Evolutionary conservation across 441 rosid species (phyloP), one percentile per base, ranked within the genome.

Genomic region (Pelargonium australe): DNA sequence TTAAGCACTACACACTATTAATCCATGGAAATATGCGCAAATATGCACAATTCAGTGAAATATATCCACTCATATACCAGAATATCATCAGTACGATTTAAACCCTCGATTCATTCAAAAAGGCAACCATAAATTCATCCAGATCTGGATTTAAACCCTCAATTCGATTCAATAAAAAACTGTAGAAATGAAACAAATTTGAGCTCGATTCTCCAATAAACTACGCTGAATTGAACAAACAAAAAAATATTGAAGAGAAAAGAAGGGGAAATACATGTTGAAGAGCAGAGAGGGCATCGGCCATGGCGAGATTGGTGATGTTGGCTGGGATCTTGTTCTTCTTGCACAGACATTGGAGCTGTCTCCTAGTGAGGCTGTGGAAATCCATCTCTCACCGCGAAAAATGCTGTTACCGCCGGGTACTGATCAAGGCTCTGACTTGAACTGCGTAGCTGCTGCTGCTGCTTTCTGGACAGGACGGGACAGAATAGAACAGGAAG

Each of bases 341-440:
- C 92, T 95, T 95, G 90, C 97, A 95, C 70, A 95, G 92, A 70
- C 84, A 77, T 68, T 95, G 99, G 68, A 95, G 95, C 71, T 92
- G 92, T 74, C 81, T 89, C 88, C 99, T 86, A 1, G 86, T 7
- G 40, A 92, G 87, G 57, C 83, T 66, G 72, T 85, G 84, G 80
- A 90, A 95, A 81, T 92, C 98, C 98, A 95, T 91, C 37, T 67
- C 57, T 65, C 71, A 68, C 45, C 10, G 7, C 12, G 34, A 65
- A 66, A 64, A 57, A 63, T 63, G 13, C 7, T 20, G 37, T 63
- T 43, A 66, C 10, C 37, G 37, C 3, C 37, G 37, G 72, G 28
- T 14, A 17, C 5, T 4, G 58, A 51, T 20, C 23, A 13, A 17
- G 17, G 5, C 6, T n/a, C 16, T 16, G 58, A n/a, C n/a, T 17